phyloP scores from a whole-genome alignment of 2,329 filamentous ascomycete genomes.

The Herpotrichia juniperi region DNA sequence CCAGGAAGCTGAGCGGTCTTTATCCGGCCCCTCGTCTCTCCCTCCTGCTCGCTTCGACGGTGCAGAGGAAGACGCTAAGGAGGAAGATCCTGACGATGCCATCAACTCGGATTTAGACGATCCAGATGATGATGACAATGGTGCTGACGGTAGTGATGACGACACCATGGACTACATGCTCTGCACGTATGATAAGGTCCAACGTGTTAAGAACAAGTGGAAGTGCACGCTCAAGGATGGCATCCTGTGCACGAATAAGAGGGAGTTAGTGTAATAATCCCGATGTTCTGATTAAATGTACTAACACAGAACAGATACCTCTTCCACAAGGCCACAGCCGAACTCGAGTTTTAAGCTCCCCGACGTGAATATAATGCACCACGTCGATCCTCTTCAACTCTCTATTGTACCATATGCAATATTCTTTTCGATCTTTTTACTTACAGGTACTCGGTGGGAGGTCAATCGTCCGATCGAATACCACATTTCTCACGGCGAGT shows the following conservation, averaged over 20 bases:
- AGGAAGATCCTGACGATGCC: conserved; percentile 78
- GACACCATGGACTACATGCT: conserved; percentile 89
- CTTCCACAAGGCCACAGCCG: conserved; percentile 85
- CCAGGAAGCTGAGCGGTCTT: conserved; percentile 55
- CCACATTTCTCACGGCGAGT: neutral
- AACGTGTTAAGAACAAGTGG: conserved; percentile 95
- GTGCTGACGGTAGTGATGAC: conserved; percentile 88
- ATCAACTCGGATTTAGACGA: conserved; percentile 99
- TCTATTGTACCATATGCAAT: conserved; percentile 4
- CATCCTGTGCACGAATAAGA: conserved; percentile 88
- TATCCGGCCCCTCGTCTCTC: conserved; percentile 16
- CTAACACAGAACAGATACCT: conserved; percentile 67
- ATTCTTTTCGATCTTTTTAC: neutral
- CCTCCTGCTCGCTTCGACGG: conserved; percentile 60
- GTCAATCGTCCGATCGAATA: neutral
- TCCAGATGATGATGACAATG: conserved; percentile 79
- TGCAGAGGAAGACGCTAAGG: conserved; percentile 61
- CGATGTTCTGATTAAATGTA: conserved; percentile 4
- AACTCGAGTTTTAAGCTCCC: conserved; percentile 1
- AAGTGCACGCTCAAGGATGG: conserved; percentile 99
- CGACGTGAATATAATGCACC: neutral
- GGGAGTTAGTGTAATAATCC: conserved; percentile 67
- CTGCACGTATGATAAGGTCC: conserved; percentile 99
- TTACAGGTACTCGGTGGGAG: neutral
- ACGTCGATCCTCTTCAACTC: neutral